Evolutionary conservation across 352 stramenopile species (phyloP), one percentile per base, ranked within the genome.

Genomic region (Pythium sp.): DNA sequence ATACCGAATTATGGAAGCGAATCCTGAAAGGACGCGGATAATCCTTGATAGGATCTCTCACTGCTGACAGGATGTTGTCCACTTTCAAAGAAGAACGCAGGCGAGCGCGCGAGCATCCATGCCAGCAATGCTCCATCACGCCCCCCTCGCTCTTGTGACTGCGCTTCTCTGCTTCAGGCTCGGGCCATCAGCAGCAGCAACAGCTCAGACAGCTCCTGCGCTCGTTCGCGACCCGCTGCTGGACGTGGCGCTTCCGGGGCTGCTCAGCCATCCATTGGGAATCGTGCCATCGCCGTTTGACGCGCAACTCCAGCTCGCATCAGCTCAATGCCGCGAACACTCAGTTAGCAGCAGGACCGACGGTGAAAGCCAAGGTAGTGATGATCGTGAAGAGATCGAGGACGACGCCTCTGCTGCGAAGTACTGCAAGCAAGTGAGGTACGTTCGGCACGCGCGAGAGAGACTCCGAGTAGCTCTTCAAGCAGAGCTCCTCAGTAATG

Each of bases 401-500:
- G 43, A 36, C 18, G 30, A 56, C 20, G 26, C 24, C 54, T 28
- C 12, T 8, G 6, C 49, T 2, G 58, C 64, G 26, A 51, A 14
- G 54, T 82, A 81, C 64, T 92, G 84, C 70, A 72, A 76, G 36
- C 72, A 73, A 20, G 62, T 86, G 51, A 82, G 83, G 47, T 91
- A 89, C 62, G 76, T 86, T 55, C 76, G 78, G 4, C 73, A 82
- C 61, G 56, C 78, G 20, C 76, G 82, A 0, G 72, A 84, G 63
- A 73, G 69, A 56, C 71, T 77, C 47, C 79, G 73, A 18, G 54
- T 58, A 5, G 63, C 81, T 36, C 36, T 68, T 18, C 69, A 63
- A 12, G 58, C 61, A 15, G 69, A 74, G 41, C 49, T 86, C 9
- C 51, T 28, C 26, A 4, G 7, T 15, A 20, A 28, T 60, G 18